Percentiles rank a stretch among this genome's conserved stretches.
Conservation (phyloP, 2,329 filamentous ascomycete species). For the Ophiostoma populinum region DNA sequence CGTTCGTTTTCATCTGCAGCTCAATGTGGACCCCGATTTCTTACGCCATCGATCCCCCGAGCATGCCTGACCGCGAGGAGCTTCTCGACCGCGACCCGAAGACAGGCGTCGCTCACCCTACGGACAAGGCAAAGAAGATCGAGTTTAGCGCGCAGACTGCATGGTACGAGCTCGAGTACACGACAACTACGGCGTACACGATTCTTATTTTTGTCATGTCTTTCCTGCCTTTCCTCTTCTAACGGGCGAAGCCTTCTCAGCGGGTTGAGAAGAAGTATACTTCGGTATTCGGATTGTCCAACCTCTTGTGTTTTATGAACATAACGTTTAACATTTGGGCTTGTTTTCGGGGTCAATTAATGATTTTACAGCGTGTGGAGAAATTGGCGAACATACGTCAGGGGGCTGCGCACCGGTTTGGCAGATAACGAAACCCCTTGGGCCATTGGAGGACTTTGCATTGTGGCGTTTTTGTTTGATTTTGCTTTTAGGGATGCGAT, state of each 20-base stretch:
- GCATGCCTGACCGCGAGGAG: conserved; percentile 17
- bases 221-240: background rate
- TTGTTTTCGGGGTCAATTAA: no score
- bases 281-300: no score
- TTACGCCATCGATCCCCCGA: conserved; percentile 47
- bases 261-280: no score
- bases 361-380: no score
- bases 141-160: conserved; percentile 25
- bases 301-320: no score
- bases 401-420: no score
- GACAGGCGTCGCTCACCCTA: conserved; percentile 34
- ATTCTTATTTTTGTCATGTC: conserved; percentile 8
- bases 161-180: conserved; percentile 36
- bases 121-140: conserved; percentile 22
- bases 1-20: conserved; percentile 36
- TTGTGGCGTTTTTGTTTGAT: conserved; percentile 1
- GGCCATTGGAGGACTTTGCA: no score
- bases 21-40: conserved; percentile 40
- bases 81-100: conserved; percentile 36
- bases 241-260: no score
- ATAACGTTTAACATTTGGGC: no score
- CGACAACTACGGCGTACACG: conserved; percentile 31
- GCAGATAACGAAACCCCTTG: no score
- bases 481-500: background rate
- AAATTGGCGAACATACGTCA: no score